These are phyloP conservation scores for Phytophthora constricta DNA, from an alignment of 352 stramenopile species.

Conservation along the genomic window DNA sequence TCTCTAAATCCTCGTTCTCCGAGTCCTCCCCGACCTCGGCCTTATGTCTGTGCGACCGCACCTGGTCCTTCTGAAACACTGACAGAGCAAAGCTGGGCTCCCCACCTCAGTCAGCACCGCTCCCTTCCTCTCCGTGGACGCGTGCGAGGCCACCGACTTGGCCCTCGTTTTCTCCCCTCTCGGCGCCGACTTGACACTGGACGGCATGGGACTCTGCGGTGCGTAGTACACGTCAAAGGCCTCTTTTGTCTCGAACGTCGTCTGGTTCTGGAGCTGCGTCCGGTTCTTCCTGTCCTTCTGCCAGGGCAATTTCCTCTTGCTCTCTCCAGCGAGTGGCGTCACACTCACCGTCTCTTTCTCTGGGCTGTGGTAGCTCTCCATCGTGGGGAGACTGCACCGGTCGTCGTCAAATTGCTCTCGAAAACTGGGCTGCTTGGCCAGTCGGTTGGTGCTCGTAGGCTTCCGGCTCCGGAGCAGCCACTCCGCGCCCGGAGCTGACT, in stretches of 20 bases:
- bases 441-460: conserved; percentile 17
- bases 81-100: conserved; percentile 49
- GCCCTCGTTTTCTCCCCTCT: conserved; percentile 14
- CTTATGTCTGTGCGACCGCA: conserved; percentile 5
- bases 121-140: conserved; percentile 45
- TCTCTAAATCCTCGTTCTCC: conserved; percentile 24
- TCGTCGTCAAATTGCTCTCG: conserved; percentile 62
- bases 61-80: conserved; percentile 38
- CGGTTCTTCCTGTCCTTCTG: conserved; percentile 19
- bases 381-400: conserved; percentile 55
- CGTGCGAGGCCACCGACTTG: conserved; percentile 29
- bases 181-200: conserved; percentile 23
- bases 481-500: conserved; percentile 24
- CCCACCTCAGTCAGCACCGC: conserved; percentile 71
- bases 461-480: conserved; percentile 31
- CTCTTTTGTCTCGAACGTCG: conserved; percentile 12
- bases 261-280: not conserved
- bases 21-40: conserved; percentile 19
- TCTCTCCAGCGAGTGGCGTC: conserved; percentile 5
- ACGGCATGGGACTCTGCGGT: conserved; percentile 36
- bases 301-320: conserved; percentile 7
- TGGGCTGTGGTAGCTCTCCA: conserved; percentile 48
- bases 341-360: conserved; percentile 13
- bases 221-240: conserved; percentile 41
- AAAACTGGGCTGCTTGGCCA: conserved; percentile 50